Base-by-base conservation (phyloP, 805 yeast genomes). In the Candida ponderosae region DNA sequence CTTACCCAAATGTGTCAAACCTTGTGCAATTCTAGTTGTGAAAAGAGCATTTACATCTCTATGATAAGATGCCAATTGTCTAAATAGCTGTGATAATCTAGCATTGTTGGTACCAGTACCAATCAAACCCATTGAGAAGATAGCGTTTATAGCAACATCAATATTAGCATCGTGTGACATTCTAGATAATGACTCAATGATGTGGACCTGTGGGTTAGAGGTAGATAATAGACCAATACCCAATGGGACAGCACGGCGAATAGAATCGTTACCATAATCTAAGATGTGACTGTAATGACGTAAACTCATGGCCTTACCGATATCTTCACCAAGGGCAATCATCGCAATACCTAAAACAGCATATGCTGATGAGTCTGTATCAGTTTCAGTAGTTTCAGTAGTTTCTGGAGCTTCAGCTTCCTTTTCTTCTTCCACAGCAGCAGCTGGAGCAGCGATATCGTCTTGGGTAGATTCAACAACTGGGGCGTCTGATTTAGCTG, bases 71-170 rank as follows among this genome's bases (percentile, higher is more conserved):
- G 98, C 97, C 50, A 93, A 72, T 62, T 93, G 97, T 61, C 98
- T 78, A 54, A 93, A 72, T 45, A 93, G 71, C 66, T 93, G 98
- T 4, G 97, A 97, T 46, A 93, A 71, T 66, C 99, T 82, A 7
- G 99, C 98, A 58, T 93, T 93, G 63, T 93, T 90, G 21, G 98
- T 93, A 63, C 99, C 99, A 17, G 97, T 93, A 57, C 98, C 98
- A 50, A 90, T 95, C 44, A 93, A 66, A 38, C 99, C 99, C 97
- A 93, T 89, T 32, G 96, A 80, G 53, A 86, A 90, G 45, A 93
- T 88, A 17, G 98, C 88, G 57, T 89, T 93, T 58, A 81, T 81
- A 6, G 97, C 96, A 38, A 93, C 96, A 54, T 86, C 95, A 49
- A 85, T 65, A 59, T 93, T 97, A 39, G 86, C 80, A 55, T 93